Base-by-base conservation (phyloP, 2,329 filamentous ascomycete species). In the Hypoxylon rubiginosum region DNA sequence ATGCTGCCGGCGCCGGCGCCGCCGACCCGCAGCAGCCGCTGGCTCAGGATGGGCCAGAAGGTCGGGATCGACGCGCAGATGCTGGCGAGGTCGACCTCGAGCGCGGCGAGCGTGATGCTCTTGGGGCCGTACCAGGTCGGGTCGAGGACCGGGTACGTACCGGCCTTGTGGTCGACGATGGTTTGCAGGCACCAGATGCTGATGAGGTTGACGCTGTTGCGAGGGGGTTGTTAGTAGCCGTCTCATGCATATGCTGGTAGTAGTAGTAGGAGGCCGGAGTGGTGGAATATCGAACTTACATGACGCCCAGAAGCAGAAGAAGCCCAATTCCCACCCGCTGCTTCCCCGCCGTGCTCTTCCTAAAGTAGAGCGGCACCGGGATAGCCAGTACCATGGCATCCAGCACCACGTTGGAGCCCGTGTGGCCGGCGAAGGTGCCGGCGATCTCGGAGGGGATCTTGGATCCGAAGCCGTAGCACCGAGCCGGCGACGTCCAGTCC, bases 121-220 rank as follows among this genome's bases (percentile, higher is more conserved):
- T 72, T 67, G 21, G 75, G 75, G 6, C 71, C 76, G 62, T 79
- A 80, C 76, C 77, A 80, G 3, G 74, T 78, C 7, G 78, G 78
- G 58, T 80, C 78, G 2, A 76, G 52, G 0, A 78, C 77, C 13
- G 78, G 78, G 58, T 72, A 76, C 0, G 76, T 79, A 1, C 67
- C 75, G 2, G 77, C 77, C 19, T 74, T 67, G 41, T 68, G 69
- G 21, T 71, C 52, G 21, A 77, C 61, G 41, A 80, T 74, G 58
- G 60, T 72, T 53, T 76, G 65, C 0, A 80, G 67, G 3, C 77
- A 75, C 72, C 72, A 77, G 56, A 79, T 73, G 60, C 72, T 75
- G 51, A 77, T 63, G 11, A 74, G 45, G 59, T 74, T 77, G 51
- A 77, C 71, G 11, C 77, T 78, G 51, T 43, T n/a, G n/a, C n/a